A percentile compares a stretch with the other conserved stretches of the same genome.
Conservation (phyloP, 352 stramenopile species). For the Pythium aphanidermatum region DNA sequence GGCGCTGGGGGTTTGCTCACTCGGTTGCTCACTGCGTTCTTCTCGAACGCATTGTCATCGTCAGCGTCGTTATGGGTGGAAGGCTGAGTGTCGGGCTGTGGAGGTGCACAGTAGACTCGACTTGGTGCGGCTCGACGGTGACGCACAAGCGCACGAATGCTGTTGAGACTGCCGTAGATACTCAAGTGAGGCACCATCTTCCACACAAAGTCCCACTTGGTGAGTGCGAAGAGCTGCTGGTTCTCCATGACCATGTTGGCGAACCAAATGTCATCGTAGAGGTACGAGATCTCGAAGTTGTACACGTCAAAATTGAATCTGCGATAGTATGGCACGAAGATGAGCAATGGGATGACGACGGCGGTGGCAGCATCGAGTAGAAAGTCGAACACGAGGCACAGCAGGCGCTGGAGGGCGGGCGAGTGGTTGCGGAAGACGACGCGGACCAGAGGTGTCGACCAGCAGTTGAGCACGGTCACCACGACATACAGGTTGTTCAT, state of each 20-base stretch:
- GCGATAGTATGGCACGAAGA: slow-evolving; percentile 28
- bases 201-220: slow-evolving; percentile 17
- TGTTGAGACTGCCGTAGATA: slow-evolving; percentile 23
- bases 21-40: too few relatives aligned
- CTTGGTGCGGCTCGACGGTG: not conserved
- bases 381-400: slow-evolving; percentile 24
- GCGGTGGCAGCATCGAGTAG: slow-evolving; percentile 18
- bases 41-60: too few relatives aligned
- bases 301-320: slow-evolving; percentile 25
- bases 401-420: slow-evolving; percentile 18
- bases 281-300: slow-evolving; percentile 23
- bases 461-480: slow-evolving; percentile 36
- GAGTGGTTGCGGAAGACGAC: slow-evolving; percentile 9
- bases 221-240: slow-evolving; percentile 30
- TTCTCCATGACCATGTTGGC: slow-evolving; percentile 40
- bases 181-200: slow-evolving; percentile 32
- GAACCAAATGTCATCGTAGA: slow-evolving; percentile 41
- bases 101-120: not conserved
- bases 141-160: slow-evolving; percentile 17
- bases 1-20: too few relatives aligned
- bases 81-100: not conserved
- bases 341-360: slow-evolving; percentile 30
- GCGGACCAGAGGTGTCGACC: slow-evolving; percentile 24
- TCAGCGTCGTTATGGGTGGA: not conserved
- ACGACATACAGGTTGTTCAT: slow-evolving; percentile 42